Evolutionary conservation across 805 yeast species (phyloP).

Genomic region (Starmerella vaccinii): DNA sequence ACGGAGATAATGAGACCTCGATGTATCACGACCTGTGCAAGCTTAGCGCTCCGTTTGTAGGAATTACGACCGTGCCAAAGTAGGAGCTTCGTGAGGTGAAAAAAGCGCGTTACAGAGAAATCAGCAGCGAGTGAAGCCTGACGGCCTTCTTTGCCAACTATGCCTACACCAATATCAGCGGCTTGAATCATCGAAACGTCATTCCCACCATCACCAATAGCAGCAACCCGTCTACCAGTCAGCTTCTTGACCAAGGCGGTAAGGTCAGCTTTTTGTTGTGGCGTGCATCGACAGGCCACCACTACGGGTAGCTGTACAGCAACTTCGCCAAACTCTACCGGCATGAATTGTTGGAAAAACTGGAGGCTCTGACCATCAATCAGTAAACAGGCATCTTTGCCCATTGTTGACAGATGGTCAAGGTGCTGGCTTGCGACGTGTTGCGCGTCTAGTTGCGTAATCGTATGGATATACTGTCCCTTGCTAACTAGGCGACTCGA

Average conservation of each 20-base stretch:
- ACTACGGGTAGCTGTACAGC: constrained; percentile 81
- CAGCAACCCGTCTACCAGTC: constrained; percentile 86
- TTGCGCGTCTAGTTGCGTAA: constrained; percentile 51
- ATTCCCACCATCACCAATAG: constrained; percentile 99
- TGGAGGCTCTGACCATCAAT: constrained; percentile 91
- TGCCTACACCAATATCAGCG: constrained; percentile 98
- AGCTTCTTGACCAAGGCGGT: constrained; percentile 65
- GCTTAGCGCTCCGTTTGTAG: constrained; percentile 87
- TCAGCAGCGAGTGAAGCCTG: constrained; percentile 98
- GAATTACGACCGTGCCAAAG: constrained; percentile 98
- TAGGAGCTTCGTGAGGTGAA: constrained; percentile 71
- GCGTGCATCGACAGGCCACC: constrained; percentile 97
- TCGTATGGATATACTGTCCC: constrained; percentile 85
- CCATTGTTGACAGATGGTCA: constrained; percentile 52
- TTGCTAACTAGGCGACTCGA: constrained; percentile 85
- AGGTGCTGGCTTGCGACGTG: constrained; percentile 65
- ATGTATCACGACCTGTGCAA: constrained; percentile 92
- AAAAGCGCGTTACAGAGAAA: constrained; percentile 85
- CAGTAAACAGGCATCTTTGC: constrained; percentile 60
- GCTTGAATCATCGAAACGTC: constrained; percentile 98
- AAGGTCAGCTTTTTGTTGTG: constrained; percentile 96
- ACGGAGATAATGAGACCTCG: constrained; percentile 89
- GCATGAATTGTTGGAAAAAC: constrained; percentile 50
- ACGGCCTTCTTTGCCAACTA: constrained; percentile 96
- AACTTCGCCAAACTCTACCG: constrained; percentile 53